Conservation (phyloP, 2,329 filamentous ascomycete genomes). For the Rhynchosporium secalis region DNA sequence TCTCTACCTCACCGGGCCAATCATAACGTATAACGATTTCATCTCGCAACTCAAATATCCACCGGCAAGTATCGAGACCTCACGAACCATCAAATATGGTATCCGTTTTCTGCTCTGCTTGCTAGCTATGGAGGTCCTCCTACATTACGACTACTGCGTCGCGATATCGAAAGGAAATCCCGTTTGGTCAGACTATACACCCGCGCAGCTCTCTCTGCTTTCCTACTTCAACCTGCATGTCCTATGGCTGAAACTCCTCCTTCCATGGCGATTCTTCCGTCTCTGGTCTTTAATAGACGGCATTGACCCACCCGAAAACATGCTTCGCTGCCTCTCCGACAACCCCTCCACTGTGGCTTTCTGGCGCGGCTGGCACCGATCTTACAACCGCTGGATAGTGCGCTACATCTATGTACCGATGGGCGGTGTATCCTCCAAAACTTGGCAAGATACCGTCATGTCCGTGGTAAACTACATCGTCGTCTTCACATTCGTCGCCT, state of each 20-base stretch:
- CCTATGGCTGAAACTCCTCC: constrained; percentile 95
- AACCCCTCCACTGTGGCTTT: constrained; percentile 90
- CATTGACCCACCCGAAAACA: constrained; percentile 95
- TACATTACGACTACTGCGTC: constrained; percentile 91
- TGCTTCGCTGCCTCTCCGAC: constrained; percentile 93
- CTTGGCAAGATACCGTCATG: constrained; percentile 49
- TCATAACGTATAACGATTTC: constrained; percentile 98
- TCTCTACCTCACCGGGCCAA: constrained; percentile 88
- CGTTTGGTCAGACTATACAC: constrained; percentile 79
- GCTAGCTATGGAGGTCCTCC: constrained; percentile 84
- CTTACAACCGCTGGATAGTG: constrained; percentile 91
- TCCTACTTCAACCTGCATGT: constrained; percentile 96
- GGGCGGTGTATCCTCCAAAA: constrained; percentile 64
- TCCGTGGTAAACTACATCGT: constrained; percentile 74
- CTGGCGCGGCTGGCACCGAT: constrained; percentile 95
- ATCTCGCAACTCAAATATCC: constrained; percentile 80
- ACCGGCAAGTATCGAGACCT: constrained; percentile 66
- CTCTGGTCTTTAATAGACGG: constrained; percentile 92
- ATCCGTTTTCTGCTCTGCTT: constrained; percentile 79
- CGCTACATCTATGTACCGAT: constrained; percentile 93
- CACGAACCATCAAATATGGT: constrained; percentile 77
- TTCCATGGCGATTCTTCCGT: constrained; percentile 98
- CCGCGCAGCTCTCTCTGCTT: constrained; percentile 83
- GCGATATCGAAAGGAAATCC: constrained; percentile 84
- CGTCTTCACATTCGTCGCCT: constrained; percentile 93